Conservation (phyloP, 495 filamentous ascomycete genomes). For the Thermochaetoides thermophila region DNA sequence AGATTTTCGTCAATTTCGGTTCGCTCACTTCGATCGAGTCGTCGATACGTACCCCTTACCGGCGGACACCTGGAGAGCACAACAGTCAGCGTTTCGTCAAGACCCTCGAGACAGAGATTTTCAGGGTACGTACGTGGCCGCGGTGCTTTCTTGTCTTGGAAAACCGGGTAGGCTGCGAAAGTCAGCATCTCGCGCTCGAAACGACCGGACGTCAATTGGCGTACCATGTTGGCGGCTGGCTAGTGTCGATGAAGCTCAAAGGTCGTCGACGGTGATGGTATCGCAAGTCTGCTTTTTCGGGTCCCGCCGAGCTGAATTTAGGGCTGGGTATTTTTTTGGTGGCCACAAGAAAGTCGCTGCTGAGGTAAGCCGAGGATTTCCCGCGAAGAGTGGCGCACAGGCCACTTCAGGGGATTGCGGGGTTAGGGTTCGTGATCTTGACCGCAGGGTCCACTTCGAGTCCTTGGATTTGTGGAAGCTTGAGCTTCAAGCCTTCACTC, state of each 20-base stretch:
- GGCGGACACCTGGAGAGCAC: constrained; percentile 20
- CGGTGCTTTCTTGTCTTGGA: constrained; percentile 27
- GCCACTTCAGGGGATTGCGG: background rate
- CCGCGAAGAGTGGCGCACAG: too few species aligned
- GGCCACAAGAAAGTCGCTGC: constrained; percentile 12
- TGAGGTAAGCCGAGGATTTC: constrained; percentile 11
- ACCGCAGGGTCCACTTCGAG: too few species aligned
- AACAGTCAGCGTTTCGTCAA: constrained; percentile 13
- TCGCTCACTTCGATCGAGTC: constrained; percentile 11
- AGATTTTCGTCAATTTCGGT: constrained; percentile 12
- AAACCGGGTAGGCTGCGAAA: constrained; percentile 21
- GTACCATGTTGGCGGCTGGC: constrained; percentile 21
- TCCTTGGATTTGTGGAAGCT: too few species aligned
- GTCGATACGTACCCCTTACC: constrained; percentile 23
- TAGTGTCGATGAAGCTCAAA: constrained; percentile 20
- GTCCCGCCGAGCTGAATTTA: constrained; percentile 16
- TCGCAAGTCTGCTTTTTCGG: constrained; percentile 12
- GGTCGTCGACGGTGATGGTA: constrained; percentile 20
- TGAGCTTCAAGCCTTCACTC: too few species aligned
- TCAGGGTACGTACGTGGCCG: constrained; percentile 22
- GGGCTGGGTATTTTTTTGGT: constrained; percentile 25
- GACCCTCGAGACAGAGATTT: background rate
- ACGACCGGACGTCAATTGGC: constrained; percentile 6
- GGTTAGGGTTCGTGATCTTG: too few species aligned
- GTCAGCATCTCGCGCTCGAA: constrained; percentile 13